A percentile compares a stretch with the other conserved stretches of the same genome.
phyloP scores from a whole-genome alignment of 306 rosid species.

The Casuarina cunninghamiana region DNA sequence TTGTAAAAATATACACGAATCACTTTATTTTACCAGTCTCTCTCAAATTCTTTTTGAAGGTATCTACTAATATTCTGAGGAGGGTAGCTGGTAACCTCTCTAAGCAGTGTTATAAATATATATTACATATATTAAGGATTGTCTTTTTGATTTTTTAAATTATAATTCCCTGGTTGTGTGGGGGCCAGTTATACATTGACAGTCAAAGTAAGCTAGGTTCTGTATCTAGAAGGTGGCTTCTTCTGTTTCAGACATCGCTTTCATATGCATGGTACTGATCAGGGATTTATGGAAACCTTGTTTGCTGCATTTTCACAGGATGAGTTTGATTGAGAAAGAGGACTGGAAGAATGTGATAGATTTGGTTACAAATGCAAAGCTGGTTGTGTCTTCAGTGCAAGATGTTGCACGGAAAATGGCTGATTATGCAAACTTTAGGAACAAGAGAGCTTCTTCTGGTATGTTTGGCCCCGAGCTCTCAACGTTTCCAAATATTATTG shows the following conservation, averaged over 20 bases:
- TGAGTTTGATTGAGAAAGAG: conserved; percentile 72
- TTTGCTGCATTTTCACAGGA: conserved; percentile 46
- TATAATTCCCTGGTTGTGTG: not conserved
- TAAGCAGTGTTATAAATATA: not conserved
- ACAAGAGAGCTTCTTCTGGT: conserved; percentile 50
- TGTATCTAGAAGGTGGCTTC: not conserved
- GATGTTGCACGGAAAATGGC: conserved; percentile 81
- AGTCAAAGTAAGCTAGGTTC: not conserved
- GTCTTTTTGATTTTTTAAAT: not conserved
- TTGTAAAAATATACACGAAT: not conserved
- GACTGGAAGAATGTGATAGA: conserved; percentile 75
- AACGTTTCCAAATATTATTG: not conserved
- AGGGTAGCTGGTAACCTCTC: not conserved
- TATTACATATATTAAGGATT: not conserved
- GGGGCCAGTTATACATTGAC: not conserved
- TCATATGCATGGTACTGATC: conserved; percentile 17
- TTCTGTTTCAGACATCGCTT: conserved; percentile 8
- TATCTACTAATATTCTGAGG: not conserved
- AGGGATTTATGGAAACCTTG: conserved; percentile 23
- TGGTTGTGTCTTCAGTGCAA: conserved; percentile 76
- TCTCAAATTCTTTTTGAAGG: not conserved
- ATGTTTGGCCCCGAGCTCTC: conserved; percentile 23
- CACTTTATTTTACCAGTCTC: not conserved
- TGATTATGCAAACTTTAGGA: conserved; percentile 69
- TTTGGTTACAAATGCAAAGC: conserved; percentile 89